phyloP scores from a whole-genome alignment of 805 yeast species.

The Babjeviella inositovora region DNA sequence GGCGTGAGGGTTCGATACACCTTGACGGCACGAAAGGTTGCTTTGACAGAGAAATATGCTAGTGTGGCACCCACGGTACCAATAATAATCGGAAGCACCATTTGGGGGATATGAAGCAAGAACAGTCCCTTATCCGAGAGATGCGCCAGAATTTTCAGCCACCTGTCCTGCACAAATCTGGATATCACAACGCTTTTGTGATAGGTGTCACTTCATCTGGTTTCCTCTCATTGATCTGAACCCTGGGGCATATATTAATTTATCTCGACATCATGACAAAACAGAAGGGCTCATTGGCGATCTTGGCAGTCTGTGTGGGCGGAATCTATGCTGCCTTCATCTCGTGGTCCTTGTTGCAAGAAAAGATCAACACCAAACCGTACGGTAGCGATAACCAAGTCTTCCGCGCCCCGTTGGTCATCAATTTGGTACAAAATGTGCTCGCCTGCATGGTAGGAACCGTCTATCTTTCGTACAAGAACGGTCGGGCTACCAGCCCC shows the following conservation, averaged over 20 bases:
- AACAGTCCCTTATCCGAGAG: too few relatives aligned
- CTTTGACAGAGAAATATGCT: too few relatives aligned
- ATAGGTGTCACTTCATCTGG: neutral
- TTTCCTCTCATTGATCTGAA: too few relatives aligned
- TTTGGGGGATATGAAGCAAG: too few relatives aligned
- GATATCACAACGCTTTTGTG: conserved; percentile 1
- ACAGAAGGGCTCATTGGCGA: too few relatives aligned
- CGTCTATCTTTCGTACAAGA: conserved; percentile 27
- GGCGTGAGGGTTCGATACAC: conserved; percentile 14
- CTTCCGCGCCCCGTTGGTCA: conserved; percentile 68
- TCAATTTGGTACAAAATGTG: conserved; percentile 58
- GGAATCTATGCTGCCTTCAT: conserved; percentile 83
- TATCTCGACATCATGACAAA: too few relatives aligned
- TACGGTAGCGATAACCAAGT: conserved; percentile 39
- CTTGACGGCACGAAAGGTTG: too few relatives aligned
- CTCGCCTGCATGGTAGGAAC: conserved; percentile 61
- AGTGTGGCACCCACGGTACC: too few relatives aligned
- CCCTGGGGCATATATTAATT: too few relatives aligned
- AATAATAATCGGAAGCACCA: too few relatives aligned
- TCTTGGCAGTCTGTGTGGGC: conserved; percentile 13
- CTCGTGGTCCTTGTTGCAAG: conserved; percentile 88
- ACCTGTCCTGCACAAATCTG: too few relatives aligned
- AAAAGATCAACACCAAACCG: conserved; percentile 63
- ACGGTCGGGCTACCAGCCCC: conserved; percentile 10
- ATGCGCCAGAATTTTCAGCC: too few relatives aligned